These are phyloP conservation scores for Rubia tinctorum DNA, from an alignment of 305 asterid genomes.

Conservation along the genomic window DNA sequence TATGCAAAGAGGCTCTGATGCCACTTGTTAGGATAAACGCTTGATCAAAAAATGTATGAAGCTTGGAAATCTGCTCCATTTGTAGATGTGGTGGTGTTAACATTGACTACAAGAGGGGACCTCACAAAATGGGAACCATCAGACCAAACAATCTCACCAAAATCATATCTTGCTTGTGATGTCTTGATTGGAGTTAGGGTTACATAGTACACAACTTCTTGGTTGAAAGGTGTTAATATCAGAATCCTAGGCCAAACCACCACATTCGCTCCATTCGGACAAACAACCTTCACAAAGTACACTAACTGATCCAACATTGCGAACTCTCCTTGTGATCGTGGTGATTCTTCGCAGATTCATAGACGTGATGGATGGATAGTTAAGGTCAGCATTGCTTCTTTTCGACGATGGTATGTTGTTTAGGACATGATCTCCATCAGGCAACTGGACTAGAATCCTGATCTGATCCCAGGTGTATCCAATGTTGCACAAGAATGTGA, in stretches of 20 bases:
- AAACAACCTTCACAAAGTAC: conserved; percentile 37
- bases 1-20: too few species aligned
- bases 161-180: conserved; percentile 40
- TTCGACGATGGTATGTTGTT: neutral
- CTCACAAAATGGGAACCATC: conserved; percentile 52
- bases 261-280: conserved; percentile 57
- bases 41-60: neutral
- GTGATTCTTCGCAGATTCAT: conserved; percentile 32
- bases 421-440: neutral
- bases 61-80: neutral
- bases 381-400: conserved; percentile 26
- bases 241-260: conserved; percentile 51
- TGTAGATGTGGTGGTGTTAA: neutral
- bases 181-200: conserved; percentile 36
- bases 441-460: conserved; percentile 22
- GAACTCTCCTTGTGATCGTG: conserved; percentile 37
- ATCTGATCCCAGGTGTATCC: conserved; percentile 31
- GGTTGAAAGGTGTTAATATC: conserved; percentile 41
- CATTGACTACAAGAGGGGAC: conserved; percentile 20
- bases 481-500: conserved; percentile 36
- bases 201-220: conserved; percentile 37
- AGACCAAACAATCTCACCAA: conserved; percentile 61
- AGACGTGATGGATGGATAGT: conserved; percentile 49
- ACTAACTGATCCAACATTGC: conserved; percentile 45
- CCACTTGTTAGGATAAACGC: neutral